phyloP scores from a whole-genome alignment of 1,284 basidiomycete genomes.

The Leccinum fuscescens region DNA sequence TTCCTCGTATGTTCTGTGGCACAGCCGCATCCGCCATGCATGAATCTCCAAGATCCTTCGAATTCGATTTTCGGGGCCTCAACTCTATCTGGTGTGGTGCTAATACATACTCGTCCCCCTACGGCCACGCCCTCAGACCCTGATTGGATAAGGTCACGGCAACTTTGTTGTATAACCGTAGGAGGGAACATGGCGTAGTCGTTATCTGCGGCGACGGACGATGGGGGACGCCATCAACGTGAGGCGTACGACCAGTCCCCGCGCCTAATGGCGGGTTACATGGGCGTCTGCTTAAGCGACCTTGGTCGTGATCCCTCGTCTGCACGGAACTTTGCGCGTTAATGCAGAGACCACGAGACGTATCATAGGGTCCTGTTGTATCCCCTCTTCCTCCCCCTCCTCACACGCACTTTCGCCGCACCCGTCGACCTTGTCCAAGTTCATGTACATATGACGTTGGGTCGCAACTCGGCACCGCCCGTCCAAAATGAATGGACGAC shows the following conservation, averaged over 20 bases:
- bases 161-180: neutral
- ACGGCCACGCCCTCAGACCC: neutral
- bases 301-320: neutral
- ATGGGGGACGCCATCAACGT: neutral
- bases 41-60: neutral
- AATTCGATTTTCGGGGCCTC: neutral
- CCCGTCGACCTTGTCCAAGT: neutral
- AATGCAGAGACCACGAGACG: neutral
- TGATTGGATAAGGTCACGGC: neutral
- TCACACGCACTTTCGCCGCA: neutral
- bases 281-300: neutral
- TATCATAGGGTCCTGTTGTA: neutral
- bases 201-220: neutral
- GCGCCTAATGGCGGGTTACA: neutral
- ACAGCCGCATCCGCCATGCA: neutral
- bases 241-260: no score
- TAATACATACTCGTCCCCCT: neutral
- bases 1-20: neutral
- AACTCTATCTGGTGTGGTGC: neutral
- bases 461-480: neutral
- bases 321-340: neutral
- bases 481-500: neutral
- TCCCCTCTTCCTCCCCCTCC: neutral
- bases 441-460: neutral
- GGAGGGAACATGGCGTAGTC: neutral